Conservation (phyloP, 2,329 filamentous ascomycete species). For the Penicillium expansum region DNA sequence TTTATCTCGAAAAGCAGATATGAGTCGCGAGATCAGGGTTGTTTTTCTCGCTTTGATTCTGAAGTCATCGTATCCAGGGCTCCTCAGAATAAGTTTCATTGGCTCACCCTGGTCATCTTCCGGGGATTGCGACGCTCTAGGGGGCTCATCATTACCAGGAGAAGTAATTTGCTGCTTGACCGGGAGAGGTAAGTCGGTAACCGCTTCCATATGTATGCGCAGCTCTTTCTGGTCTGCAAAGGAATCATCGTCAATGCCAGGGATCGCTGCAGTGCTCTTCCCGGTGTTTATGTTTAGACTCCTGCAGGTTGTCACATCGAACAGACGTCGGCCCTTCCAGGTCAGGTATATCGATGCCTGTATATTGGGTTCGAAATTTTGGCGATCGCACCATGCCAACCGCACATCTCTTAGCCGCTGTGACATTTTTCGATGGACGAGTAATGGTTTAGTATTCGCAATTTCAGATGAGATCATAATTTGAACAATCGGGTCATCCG, state of each 20-base stretch:
- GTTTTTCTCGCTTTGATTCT: slow-evolving; percentile 45
- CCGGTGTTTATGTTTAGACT: slow-evolving; percentile 61
- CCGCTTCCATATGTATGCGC: slow-evolving; percentile 72
- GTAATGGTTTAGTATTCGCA: slow-evolving; percentile 56
- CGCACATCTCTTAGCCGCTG: slow-evolving; percentile 67
- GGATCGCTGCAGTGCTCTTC: slow-evolving; percentile 31
- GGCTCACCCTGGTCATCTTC: slow-evolving; percentile 28
- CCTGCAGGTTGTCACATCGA: slow-evolving; percentile 69
- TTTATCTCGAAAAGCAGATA: slow-evolving; percentile 59
- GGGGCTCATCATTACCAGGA: background rate
- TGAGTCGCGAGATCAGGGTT: slow-evolving; percentile 62
- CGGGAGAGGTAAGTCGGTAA: slow-evolving; percentile 64
- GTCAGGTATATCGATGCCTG: slow-evolving; percentile 67
- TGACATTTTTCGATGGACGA: slow-evolving; percentile 65
- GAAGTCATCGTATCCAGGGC: slow-evolving; percentile 51
- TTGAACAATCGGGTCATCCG: slow-evolving; percentile 53
- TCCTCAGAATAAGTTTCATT: slow-evolving; percentile 52
- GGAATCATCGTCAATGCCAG: slow-evolving; percentile 45
- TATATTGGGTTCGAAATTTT: slow-evolving; percentile 53
- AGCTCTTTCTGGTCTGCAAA: slow-evolving; percentile 48
- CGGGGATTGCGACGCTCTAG: background rate
- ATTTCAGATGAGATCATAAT: slow-evolving; percentile 70
- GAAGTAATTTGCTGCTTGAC: slow-evolving; percentile 21
- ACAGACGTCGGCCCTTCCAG: slow-evolving; percentile 71
- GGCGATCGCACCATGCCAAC: slow-evolving; percentile 65